These are phyloP conservation scores for Polysphondylium violaceum DNA, from an alignment of 78 protist genomes.

Conservation along the genomic window DNA sequence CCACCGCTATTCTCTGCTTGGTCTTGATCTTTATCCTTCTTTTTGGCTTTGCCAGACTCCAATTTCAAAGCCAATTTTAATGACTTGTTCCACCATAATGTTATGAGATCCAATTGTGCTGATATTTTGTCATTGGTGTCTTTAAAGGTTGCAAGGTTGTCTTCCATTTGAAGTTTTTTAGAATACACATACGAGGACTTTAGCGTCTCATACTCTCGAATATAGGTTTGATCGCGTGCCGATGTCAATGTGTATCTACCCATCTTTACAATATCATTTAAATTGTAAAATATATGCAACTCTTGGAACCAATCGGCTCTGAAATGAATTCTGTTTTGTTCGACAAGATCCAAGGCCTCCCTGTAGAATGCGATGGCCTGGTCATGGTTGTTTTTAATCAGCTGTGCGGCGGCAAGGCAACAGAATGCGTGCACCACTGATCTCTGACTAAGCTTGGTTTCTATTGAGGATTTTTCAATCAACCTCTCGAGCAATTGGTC, in stretches of 20 bases:
- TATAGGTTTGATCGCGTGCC: too few species aligned
- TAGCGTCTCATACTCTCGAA: too few species aligned
- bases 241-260: neutral
- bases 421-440: constrained; percentile 15
- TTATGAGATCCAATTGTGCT: too few species aligned
- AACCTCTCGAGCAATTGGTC: constrained; percentile 55
- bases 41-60: neutral
- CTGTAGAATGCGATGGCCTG: constrained; percentile 19
- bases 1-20: neutral
- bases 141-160: too few species aligned
- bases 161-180: too few species aligned
- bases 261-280: neutral
- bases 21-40: neutral
- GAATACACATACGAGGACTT: too few species aligned
- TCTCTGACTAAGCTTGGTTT: constrained; percentile 31
- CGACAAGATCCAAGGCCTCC: constrained; percentile 7
- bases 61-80: too few species aligned
- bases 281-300: constrained; percentile 37
- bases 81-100: too few species aligned
- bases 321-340: constrained; percentile 1
- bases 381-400: constrained; percentile 18
- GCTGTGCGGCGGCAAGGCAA: constrained; percentile 74
- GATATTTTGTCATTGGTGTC: too few species aligned
- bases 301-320: constrained; percentile 61
- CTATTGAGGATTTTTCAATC: constrained; percentile 69